Percentiles rank a stretch among this genome's conserved stretches.
phyloP scores from a whole-genome alignment of 73 alveolate genomes.

The Stentor coeruleus region DNA sequence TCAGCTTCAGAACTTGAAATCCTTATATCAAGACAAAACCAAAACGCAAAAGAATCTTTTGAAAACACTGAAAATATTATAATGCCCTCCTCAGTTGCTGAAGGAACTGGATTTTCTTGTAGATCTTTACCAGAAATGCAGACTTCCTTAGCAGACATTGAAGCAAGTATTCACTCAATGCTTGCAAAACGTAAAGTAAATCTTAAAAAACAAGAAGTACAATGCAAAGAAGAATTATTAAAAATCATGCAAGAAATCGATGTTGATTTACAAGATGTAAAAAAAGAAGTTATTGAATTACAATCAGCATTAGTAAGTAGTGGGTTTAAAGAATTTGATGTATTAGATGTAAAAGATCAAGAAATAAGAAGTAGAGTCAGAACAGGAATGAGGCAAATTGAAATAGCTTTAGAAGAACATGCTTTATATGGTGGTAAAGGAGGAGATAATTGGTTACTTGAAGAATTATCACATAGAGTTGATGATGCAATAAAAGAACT shows the following conservation, averaged over 20 bases:
- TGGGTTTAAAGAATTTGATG: not conserved
- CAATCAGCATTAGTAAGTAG: not conserved
- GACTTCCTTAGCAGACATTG: not conserved
- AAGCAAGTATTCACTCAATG: not conserved
- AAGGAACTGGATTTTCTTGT: not conserved
- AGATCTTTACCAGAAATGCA: slow-evolving; percentile 2
- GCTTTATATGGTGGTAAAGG: not conserved
- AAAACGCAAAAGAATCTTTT: not conserved
- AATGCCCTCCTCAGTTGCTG: slow-evolving; percentile 2
- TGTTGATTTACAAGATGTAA: not conserved
- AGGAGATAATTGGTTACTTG: not conserved
- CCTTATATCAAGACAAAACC: not conserved
- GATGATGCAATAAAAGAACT: not conserved
- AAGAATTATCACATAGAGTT: not conserved
- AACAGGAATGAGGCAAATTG: not conserved
- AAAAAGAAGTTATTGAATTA: not conserved
- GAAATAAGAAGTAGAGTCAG: not conserved
- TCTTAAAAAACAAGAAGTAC: not conserved
- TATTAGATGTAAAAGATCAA: not conserved
- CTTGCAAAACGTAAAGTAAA: not conserved
- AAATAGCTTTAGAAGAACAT: slow-evolving; percentile 3
- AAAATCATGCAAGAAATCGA: not conserved
- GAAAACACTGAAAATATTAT: not conserved
- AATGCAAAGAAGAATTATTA: not conserved
- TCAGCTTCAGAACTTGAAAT: not conserved